A percentile compares a stretch with the other conserved stretches of the same genome.
phyloP scores from a whole-genome alignment of 768 basidiomycete genomes.

The Panaeolus cyanescens region DNA sequence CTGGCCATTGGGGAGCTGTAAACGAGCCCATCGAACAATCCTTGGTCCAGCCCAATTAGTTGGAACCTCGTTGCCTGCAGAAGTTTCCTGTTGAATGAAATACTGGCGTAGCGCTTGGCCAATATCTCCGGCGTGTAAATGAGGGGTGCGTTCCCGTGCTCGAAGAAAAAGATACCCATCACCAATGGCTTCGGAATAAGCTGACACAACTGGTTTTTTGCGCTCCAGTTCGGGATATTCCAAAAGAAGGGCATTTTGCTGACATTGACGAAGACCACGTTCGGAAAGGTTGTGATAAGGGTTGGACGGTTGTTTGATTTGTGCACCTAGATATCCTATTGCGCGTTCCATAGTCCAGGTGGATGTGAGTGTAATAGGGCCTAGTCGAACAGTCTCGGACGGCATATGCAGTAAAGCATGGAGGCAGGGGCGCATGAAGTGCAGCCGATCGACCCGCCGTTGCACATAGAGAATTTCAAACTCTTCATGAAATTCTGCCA shows the following conservation, averaged over 20 bases:
- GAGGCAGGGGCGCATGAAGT: slow-evolving; percentile 32
- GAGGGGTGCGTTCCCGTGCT: slow-evolving; percentile 11
- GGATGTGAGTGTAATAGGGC: slow-evolving; percentile 16
- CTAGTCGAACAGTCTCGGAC: slow-evolving; percentile 23
- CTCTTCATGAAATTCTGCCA: slow-evolving; percentile 24
- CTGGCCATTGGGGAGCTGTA: slow-evolving; percentile 38
- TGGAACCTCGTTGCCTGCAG: slow-evolving; percentile 34
- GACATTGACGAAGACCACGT: slow-evolving; percentile 14
- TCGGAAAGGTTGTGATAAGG: slow-evolving; percentile 25
- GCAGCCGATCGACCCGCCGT: slow-evolving; percentile 24
- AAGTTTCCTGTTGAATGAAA: not conserved
- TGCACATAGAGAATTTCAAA: slow-evolving; percentile 37
- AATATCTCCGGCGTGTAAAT: slow-evolving; percentile 4
- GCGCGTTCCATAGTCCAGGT: slow-evolving; percentile 34
- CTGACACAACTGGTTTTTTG: slow-evolving; percentile 10
- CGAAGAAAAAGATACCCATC: slow-evolving; percentile 18
- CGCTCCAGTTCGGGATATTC: slow-evolving; percentile 13
- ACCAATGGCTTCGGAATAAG: slow-evolving; percentile 11
- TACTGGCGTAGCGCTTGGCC: not conserved
- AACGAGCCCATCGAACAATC: slow-evolving; percentile 26
- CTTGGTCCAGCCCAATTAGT: slow-evolving; percentile 36
- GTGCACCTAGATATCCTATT: slow-evolving; percentile 26
- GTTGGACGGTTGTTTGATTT: slow-evolving; percentile 25
- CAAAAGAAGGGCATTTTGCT: slow-evolving; percentile 15
- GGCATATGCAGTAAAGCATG: slow-evolving; percentile 29